These are phyloP conservation scores for Xylaria scruposa DNA, from an alignment of 495 filamentous ascomycete species.

Conservation along the genomic window DNA sequence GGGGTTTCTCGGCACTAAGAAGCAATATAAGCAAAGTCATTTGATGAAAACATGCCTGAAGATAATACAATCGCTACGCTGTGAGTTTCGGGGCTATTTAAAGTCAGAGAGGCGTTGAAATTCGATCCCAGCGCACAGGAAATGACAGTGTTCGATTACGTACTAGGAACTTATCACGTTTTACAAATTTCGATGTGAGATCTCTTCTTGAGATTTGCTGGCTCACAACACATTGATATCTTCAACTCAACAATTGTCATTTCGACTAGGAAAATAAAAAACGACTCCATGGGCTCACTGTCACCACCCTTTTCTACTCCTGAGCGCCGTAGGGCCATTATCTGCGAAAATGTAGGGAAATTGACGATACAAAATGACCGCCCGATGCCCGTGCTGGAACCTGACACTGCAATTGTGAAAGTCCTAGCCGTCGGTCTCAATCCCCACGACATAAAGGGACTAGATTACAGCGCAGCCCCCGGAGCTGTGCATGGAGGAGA, in stretches of 20 bases:
- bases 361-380: constrained; percentile 4
- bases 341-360: constrained; percentile 6
- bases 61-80: too few relatives aligned
- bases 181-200: neutral
- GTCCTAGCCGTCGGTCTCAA: constrained; percentile 50
- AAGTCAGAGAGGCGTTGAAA: too few relatives aligned
- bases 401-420: constrained; percentile 19
- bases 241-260: neutral
- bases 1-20: neutral
- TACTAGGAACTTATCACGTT: neutral
- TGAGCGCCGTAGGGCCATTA: constrained; percentile 6
- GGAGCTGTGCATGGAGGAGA: constrained; percentile 52
- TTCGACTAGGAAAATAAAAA: neutral
- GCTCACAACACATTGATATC: neutral
- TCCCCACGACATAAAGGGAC: constrained; percentile 54
- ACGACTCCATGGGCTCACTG: neutral
- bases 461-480: constrained; percentile 41
- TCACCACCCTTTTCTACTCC: neutral
- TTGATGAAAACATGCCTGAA: too few relatives aligned
- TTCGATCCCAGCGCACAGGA: too few relatives aligned
- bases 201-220: neutral
- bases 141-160: too few relatives aligned
- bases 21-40: neutral
- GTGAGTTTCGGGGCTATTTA: too few relatives aligned
- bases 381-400: neutral